phyloP scores from a whole-genome alignment of 306 rosid genomes.

The Castanospermum australe region DNA sequence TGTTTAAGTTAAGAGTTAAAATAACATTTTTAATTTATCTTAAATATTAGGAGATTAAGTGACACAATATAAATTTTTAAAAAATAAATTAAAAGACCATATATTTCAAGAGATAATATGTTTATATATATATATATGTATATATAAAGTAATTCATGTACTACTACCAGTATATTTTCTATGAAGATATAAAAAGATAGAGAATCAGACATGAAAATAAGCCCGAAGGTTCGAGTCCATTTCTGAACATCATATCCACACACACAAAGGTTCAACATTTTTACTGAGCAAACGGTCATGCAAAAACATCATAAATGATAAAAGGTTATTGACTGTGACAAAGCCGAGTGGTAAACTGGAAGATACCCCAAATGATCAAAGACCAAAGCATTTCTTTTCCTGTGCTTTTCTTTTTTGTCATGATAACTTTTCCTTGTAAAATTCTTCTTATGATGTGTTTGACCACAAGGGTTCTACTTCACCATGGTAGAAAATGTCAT shows the following conservation, averaged over 20 bases:
- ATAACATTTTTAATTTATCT: too few species aligned
- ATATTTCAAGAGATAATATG: too few species aligned
- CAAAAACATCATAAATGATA: not conserved
- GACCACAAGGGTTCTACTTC: not conserved
- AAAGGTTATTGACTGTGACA: not conserved
- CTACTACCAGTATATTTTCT: not conserved
- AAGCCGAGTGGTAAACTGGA: not conserved
- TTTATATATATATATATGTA: too few species aligned
- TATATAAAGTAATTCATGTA: not conserved
- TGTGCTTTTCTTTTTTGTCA: not conserved
- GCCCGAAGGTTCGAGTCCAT: not conserved
- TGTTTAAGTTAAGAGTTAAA: too few species aligned
- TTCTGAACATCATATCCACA: not conserved
- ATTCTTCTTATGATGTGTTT: not conserved
- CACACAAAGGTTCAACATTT: not conserved
- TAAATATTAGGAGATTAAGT: too few species aligned
- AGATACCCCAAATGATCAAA: not conserved
- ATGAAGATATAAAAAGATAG: not conserved
- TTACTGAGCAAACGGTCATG: not conserved
- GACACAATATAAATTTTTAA: too few species aligned
- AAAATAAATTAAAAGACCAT: too few species aligned
- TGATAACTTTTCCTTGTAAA: not conserved
- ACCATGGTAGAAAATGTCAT: conserved; percentile 9
- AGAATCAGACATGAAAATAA: too few species aligned
- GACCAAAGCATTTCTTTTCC: not conserved